These are phyloP conservation scores for Rubroshorea leprosula DNA, from an alignment of 345 rosid genomes.

Conservation along the genomic window DNA sequence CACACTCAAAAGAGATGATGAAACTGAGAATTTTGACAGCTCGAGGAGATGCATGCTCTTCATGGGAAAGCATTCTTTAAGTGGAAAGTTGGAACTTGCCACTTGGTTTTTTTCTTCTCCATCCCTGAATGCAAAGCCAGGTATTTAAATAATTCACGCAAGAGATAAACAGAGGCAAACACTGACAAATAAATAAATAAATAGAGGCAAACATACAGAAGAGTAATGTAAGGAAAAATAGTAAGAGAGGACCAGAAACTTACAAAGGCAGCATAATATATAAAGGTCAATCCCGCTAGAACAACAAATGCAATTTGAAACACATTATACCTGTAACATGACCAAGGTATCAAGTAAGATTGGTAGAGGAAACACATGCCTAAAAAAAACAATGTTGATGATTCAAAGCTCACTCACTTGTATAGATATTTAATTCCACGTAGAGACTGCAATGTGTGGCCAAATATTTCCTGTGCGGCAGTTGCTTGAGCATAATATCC, in stretches of 20 bases:
- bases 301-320: conserved; percentile 77
- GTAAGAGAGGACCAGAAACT: conserved; percentile 24
- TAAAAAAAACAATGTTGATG: not conserved
- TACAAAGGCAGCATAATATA: conserved; percentile 83
- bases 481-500: conserved; percentile 99
- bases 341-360: conserved; percentile 5
- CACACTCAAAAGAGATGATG: conserved; percentile 11
- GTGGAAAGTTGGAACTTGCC: conserved; percentile 81
- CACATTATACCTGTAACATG: conserved; percentile 68
- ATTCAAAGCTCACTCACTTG: conserved; percentile 57
- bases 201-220: not conserved
- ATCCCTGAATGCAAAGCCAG: conserved; percentile 49
- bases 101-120: conserved; percentile 79
- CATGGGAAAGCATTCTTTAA: conserved; percentile 22
- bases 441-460: conserved; percentile 96
- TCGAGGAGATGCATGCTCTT: conserved; percentile 18
- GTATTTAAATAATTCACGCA: too few relatives aligned
- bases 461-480: conserved; percentile 96
- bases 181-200: not conserved
- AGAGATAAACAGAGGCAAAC: too few relatives aligned
- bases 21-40: conserved; percentile 3
- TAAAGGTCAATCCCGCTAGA: conserved; percentile 81
- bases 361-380: conserved; percentile 10
- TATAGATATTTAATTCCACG: conserved; percentile 87
- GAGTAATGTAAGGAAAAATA: not conserved